Base-by-base conservation (phyloP, 2,329 filamentous ascomycete species). In the Monilinia laxa region DNA sequence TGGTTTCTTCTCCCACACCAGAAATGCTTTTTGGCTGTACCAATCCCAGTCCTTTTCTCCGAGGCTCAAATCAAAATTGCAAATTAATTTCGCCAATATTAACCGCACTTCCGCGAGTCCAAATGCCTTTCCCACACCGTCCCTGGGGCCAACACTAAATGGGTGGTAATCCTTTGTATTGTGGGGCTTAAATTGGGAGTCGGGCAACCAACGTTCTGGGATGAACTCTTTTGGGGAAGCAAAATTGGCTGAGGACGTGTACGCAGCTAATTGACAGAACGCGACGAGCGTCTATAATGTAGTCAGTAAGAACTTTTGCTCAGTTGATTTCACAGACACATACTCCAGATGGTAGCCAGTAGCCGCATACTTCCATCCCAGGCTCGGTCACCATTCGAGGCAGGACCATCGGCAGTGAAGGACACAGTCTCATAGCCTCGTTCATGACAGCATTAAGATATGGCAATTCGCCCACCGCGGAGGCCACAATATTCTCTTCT, bases 181-280 rank as follows among this genome's bases (percentile, higher is more conserved):
- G 3, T 81, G 79, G 1, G 85, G 79, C 63, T 78, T 74, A 1
- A 85, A 83, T 1, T 82, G 20, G 16, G 57, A 47, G 20, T 25
- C 53, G 45, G 67, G 38, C 4, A 70, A 49, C 66, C 67, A 70
- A 35, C 68, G 45, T 28, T 69, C 68, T n/a, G 69, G 69, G 42
- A 68, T 67, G 52, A 68, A 70, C 11, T 65, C 55, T 28, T 68
- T 65, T n/a, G 68, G 68, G 18, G 42, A 66, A 14, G 45, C 28
- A 45, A 69, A 67, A 47, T 68, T 68, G 16, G 10, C 25, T 3
- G 38, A 31, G 59, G 35, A 42, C 38, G 23, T 38, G 52, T 65
- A 65, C 52, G 66, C 62, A 14, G 58, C 51, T 45, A 60, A 14
- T 56, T 62, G 64, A 42, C 54, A 57, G 16, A 57, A 57, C 23